These are phyloP conservation scores for Colletotrichum euphorbiae DNA, from an alignment of 2,329 filamentous ascomycete genomes.

Conservation along the genomic window DNA sequence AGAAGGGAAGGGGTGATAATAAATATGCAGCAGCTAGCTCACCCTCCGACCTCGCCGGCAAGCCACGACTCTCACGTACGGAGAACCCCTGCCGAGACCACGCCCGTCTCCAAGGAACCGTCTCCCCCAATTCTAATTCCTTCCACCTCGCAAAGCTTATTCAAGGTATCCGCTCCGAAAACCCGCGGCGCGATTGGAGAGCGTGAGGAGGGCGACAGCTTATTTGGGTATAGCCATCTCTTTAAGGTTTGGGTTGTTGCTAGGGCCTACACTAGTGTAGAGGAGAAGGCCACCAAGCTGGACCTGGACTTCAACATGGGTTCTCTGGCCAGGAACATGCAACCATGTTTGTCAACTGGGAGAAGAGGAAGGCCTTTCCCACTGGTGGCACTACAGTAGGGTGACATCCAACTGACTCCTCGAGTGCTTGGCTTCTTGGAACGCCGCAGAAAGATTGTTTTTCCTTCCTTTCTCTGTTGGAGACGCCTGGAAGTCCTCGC, in stretches of 20 bases:
- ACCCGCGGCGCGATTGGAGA: conserved; percentile 13
- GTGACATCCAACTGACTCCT: conserved; percentile 28
- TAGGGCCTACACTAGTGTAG: too few species aligned
- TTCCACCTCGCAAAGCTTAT: conserved; percentile 34
- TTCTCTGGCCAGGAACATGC: conserved; percentile 31
- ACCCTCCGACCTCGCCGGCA: neutral
- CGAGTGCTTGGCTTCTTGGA: neutral
- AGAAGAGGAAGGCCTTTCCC: neutral
- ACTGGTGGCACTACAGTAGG: neutral
- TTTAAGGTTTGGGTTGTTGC: conserved; percentile 22
- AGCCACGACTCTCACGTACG: conserved; percentile 20
- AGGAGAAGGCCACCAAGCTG: neutral
- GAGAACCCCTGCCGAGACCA: conserved; percentile 27
- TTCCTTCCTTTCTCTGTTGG: neutral
- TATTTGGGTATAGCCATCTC: conserved; percentile 8
- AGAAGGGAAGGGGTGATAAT: conserved; percentile 34
- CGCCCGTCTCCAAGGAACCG: neutral
- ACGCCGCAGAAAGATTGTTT: conserved; percentile 8
- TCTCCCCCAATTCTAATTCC: conserved; percentile 7
- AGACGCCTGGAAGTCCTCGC: neutral
- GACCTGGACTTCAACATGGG: conserved; percentile 2
- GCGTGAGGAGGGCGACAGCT: neutral
- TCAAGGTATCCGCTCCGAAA: conserved; percentile 19
- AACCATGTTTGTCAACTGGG: conserved; percentile 17
- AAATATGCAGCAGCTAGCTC: conserved; percentile 28